Evolutionary conservation across 2,329 filamentous ascomycete species (phyloP), one percentile per base, ranked within the genome.

Genomic region (Ophiocordyceps robertsii): DNA sequence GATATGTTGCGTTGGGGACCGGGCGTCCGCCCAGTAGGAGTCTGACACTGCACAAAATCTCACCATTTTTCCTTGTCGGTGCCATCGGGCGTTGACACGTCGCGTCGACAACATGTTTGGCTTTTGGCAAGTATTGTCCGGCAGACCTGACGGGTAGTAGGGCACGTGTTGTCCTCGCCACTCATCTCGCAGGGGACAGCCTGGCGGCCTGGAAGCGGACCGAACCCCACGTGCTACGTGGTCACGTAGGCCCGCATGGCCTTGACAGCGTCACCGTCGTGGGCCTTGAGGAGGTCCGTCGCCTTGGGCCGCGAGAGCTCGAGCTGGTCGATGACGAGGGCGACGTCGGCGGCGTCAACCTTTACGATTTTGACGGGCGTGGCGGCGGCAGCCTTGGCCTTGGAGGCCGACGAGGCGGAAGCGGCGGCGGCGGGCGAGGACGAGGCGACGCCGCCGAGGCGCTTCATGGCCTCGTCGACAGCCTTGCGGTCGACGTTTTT

Each of bases 311-410:
- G 88, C 1, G 74, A 63, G 31, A 90, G 57, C 47, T 90, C 84
- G 29, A 89, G 69, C 57, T 89, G 73, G 39, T 84, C 77, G 12
- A 83, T 81, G 59, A 90, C 57, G 40, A 90, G 61, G 5, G 71
- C 61, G 6, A 90, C 81, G 59, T 90, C 83, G 3, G 73, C 77
- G 6, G 75, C 63, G 47, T 88, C 83, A 38, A 90, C 76, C 67
- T 89, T 90, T 55, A 88, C 73, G 55, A 73, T 74, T 63, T 75
- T 79, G 48, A 16, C 33, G 13, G 33, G 33, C 7, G 24, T 83
- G 3, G 73, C 77, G 6, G 75, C 63, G 47, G 88, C 83, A 38
- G 89, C 76, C 67, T 89, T 90, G 55, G 88, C 73, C 63, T 75
- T 79, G 48, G 66, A 66, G 14, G 59, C 59, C 8, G 62, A 55